phyloP scores from a whole-genome alignment of 306 rosid species.

The Heteromeles arbutifolia region DNA sequence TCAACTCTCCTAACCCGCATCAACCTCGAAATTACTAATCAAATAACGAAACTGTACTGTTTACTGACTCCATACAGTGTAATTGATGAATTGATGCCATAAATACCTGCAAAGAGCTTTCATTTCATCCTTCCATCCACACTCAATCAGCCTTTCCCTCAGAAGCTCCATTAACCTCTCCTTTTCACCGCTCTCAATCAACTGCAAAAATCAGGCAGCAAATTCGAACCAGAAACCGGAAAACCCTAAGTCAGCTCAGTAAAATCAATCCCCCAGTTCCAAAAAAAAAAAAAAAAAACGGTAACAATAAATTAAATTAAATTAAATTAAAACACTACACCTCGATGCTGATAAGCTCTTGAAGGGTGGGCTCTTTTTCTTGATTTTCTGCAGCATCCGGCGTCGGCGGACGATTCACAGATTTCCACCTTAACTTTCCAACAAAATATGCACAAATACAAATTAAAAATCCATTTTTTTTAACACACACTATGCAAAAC shows the following conservation, averaged over 20 bases:
- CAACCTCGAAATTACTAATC: background rate
- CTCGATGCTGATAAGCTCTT: constrained; percentile 66
- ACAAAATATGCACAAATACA: background rate
- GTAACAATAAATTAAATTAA: background rate
- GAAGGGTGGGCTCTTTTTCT: constrained; percentile 58
- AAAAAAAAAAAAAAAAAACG: background rate
- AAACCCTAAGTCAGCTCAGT: background rate
- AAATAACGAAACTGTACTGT: background rate
- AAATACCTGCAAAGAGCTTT: constrained; percentile 77
- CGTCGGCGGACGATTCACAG: constrained; percentile 86
- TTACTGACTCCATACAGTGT: background rate
- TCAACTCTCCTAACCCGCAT: background rate
- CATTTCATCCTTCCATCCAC: constrained; percentile 99
- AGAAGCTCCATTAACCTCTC: constrained; percentile 79
- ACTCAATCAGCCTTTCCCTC: constrained; percentile 89
- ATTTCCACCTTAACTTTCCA: constrained; percentile 48
- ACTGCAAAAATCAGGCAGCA: constrained; percentile 25
- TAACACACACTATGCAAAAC: background rate
- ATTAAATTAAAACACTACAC: constrained; percentile 16
- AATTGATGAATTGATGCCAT: background rate
- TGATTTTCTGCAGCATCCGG: constrained; percentile 62
- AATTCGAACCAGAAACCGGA: background rate
- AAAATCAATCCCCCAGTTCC: background rate
- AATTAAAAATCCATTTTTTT: background rate
- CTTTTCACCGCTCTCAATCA: constrained; percentile 86